Evolutionary conservation across 2,329 filamentous ascomycete species (phyloP).

Genomic region (Fulvia fulva): DNA sequence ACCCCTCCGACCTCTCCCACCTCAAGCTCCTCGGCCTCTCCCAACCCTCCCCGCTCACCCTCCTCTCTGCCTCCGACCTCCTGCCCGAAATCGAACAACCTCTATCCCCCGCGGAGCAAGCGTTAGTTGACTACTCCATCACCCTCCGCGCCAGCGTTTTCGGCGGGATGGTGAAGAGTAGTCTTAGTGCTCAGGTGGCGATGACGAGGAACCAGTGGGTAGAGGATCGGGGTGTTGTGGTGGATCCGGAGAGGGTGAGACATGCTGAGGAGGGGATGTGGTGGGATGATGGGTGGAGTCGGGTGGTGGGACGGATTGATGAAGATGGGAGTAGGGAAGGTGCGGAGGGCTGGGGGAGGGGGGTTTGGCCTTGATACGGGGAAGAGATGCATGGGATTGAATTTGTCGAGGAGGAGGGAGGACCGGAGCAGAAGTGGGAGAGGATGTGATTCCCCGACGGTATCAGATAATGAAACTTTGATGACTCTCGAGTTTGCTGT

Average conservation of each 20-base stretch:
- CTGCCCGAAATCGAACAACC: constrained; percentile 36
- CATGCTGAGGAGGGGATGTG: constrained; percentile 23
- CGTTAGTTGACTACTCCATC: constrained; percentile 51
- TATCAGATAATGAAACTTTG: too few relatives aligned
- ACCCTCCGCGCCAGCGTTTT: constrained; percentile 44
- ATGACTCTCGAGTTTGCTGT: too few relatives aligned
- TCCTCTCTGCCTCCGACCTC: constrained; percentile 44
- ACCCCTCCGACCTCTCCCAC: constrained; percentile 34
- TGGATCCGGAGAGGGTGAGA: constrained; percentile 25
- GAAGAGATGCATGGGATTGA: background rate
- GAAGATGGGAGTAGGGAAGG: constrained; percentile 26
- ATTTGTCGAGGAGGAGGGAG: background rate
- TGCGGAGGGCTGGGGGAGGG: too few relatives aligned
- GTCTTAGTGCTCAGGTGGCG: constrained; percentile 48
- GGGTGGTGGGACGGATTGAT: constrained; percentile 25
- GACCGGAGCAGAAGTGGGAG: too few relatives aligned
- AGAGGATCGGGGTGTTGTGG: constrained; percentile 23
- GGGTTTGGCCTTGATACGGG: background rate
- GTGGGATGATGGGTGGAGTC: constrained; percentile 31
- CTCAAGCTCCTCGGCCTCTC: constrained; percentile 39
- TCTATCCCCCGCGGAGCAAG: constrained; percentile 43
- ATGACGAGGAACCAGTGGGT: constrained; percentile 38
- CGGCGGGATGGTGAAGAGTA: constrained; percentile 44
- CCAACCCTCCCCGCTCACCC: constrained; percentile 33
- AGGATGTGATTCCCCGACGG: too few relatives aligned